Conservation (phyloP, 306 rosid species). For the Cucumis melo region DNA sequence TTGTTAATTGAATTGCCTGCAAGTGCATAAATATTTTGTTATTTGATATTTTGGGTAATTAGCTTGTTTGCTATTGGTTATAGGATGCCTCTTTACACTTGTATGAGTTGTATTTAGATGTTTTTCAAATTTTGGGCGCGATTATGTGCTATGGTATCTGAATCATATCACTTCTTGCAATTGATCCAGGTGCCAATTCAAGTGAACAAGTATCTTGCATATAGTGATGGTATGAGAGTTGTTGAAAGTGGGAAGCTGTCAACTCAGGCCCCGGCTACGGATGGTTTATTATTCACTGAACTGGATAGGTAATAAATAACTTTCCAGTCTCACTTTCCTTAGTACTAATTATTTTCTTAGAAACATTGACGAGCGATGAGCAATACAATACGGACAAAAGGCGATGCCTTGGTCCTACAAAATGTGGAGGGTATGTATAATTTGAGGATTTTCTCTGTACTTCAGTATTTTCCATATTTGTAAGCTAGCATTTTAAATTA, state of each 20-base stretch:
- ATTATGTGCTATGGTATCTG: background rate
- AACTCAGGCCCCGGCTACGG: slow-evolving; percentile 42
- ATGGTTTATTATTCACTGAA: slow-evolving; percentile 70
- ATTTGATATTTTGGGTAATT: background rate
- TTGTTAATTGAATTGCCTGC: background rate
- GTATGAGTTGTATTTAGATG: background rate
- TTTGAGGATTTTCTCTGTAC: background rate
- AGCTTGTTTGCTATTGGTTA: background rate
- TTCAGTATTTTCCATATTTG: background rate
- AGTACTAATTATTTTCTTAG: background rate
- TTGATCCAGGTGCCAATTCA: slow-evolving; percentile 79
- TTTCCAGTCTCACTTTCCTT: background rate
- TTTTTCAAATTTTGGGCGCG: background rate
- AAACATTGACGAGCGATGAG: background rate
- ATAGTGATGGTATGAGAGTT: slow-evolving; percentile 88
- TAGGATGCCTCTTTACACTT: background rate
- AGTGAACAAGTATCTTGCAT: slow-evolving; percentile 80
- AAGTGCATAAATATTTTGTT: background rate
- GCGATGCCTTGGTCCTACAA: background rate
- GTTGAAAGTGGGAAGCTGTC: slow-evolving; percentile 73
- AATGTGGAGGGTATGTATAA: background rate
- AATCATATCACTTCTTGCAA: background rate
- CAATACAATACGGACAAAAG: background rate
- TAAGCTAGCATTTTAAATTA: background rate
- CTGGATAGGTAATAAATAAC: slow-evolving; percentile 54